Percentiles rank a stretch among this genome's conserved stretches.
phyloP scores from a whole-genome alignment of 768 basidiomycete genomes.

The Termitomyces sp. region DNA sequence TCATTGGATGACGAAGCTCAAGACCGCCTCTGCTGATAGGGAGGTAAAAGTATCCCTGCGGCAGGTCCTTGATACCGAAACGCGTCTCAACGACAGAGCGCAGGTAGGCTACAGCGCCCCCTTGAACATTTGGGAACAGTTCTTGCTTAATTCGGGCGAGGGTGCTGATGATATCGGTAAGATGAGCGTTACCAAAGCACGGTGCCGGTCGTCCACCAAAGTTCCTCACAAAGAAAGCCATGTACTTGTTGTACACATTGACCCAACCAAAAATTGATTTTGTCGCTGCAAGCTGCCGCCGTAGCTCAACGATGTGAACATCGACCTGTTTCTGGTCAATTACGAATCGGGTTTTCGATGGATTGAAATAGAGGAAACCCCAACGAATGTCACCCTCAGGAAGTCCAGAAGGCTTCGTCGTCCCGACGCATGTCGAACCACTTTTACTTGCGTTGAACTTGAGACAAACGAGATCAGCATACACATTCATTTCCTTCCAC shows the following conservation, averaged over 20 bases:
- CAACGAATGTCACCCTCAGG: slow-evolving; percentile 18
- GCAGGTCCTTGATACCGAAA: neutral
- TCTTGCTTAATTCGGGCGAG: slow-evolving; percentile 23
- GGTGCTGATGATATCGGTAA: slow-evolving; percentile 21
- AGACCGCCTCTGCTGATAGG: slow-evolving; percentile 12
- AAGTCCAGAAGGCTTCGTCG: slow-evolving; percentile 6
- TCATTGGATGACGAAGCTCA: slow-evolving; percentile 29
- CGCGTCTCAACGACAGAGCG: slow-evolving; percentile 18
- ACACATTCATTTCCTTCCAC: slow-evolving; percentile 39
- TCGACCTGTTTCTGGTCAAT: slow-evolving; percentile 26
- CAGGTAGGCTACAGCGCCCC: slow-evolving; percentile 19
- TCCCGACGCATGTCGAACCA: slow-evolving; percentile 32
- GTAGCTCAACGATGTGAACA: slow-evolving; percentile 25
- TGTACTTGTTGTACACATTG: slow-evolving; percentile 28
- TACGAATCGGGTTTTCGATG: neutral
- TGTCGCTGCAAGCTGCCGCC: slow-evolving; percentile 24
- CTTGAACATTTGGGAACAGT: slow-evolving; percentile 18
- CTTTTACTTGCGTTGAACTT: slow-evolving; percentile 38
- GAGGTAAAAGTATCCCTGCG: slow-evolving; percentile 1
- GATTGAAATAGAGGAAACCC: slow-evolving; percentile 17
- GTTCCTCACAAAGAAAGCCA: slow-evolving; percentile 25
- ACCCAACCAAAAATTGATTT: slow-evolving; percentile 29
- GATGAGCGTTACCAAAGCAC: slow-evolving; percentile 16
- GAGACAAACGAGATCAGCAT: slow-evolving; percentile 33
- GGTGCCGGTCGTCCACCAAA: slow-evolving; percentile 24